phyloP scores from a whole-genome alignment of 306 rosid species.

The Abrus pulchellus region DNA sequence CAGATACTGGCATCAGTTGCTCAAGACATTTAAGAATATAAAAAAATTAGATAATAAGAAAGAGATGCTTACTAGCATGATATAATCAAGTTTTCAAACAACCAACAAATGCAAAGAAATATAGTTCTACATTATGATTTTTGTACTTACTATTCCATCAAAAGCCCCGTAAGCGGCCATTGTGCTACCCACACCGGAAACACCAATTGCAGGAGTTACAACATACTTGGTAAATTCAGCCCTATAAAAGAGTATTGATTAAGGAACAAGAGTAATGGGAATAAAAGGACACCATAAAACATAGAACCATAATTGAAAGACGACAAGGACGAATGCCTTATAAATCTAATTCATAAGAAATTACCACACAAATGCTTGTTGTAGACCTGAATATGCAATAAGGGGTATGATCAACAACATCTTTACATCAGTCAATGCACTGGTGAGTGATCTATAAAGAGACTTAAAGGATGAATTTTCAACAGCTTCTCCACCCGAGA shows the following conservation, averaged over 20 bases:
- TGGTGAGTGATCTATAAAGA: slow-evolving; percentile 62
- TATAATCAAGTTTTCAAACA: slow-evolving; percentile 34
- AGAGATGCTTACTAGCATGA: slow-evolving; percentile 22
- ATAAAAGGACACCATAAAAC: slow-evolving; percentile 28
- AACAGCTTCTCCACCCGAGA: slow-evolving; percentile 52
- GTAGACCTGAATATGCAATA: slow-evolving; percentile 93
- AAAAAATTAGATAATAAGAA: slow-evolving; percentile 17
- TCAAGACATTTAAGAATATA: slow-evolving; percentile 12
- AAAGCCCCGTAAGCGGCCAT: slow-evolving; percentile 97
- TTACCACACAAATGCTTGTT: slow-evolving; percentile 98
- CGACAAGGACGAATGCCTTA: slow-evolving; percentile 40
- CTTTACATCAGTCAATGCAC: slow-evolving; percentile 68
- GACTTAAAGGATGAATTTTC: slow-evolving; percentile 61
- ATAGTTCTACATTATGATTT: slow-evolving; percentile 31
- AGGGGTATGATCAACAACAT: slow-evolving; percentile 92
- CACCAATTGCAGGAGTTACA: slow-evolving; percentile 85
- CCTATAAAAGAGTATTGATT: slow-evolving; percentile 59
- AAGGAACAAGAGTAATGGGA: slow-evolving; percentile 31
- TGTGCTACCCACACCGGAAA: slow-evolving; percentile 93
- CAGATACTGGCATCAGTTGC: slow-evolving; percentile 16
- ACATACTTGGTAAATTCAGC: slow-evolving; percentile 82
- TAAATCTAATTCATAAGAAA: slow-evolving; percentile 49
- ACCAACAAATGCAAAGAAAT: slow-evolving; percentile 33
- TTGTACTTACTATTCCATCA: slow-evolving; percentile 87
- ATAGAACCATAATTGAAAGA: slow-evolving; percentile 31